Evolutionary conservation across 768 basidiomycete species (phyloP), one percentile per base, ranked within the genome.

Genomic region (Serendipita sp.): DNA sequence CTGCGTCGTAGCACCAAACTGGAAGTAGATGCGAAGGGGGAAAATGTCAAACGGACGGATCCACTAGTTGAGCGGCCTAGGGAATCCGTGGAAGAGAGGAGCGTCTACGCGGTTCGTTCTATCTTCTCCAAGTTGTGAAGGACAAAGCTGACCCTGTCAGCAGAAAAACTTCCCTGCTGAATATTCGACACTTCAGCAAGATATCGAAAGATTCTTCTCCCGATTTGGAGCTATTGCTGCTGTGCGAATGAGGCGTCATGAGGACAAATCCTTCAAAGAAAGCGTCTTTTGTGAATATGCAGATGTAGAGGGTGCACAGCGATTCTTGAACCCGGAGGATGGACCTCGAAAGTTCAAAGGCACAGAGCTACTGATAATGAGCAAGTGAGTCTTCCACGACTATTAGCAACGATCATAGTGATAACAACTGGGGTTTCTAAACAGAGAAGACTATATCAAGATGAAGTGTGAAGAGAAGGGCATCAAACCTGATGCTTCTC

Each of bases 381-480:
- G 87, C 68, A 98, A 98, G 88, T 91, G 69, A 65, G 83, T 74
- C 3, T 16, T 58, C 23, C 23, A 38, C 45, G 1, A 46, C 44
- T 3, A 8, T 13, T 41, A 44, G 16, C 56, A 16, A 18, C 18
- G 58, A 66, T 44, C 41, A 48, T 44, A 7, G 15, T 36, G 18
- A 36, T 4, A 8, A 16, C 18, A 23, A 15, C 28, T 11, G 10
- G 15, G 13, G 28, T 56, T 23, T 44, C 11, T 35, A 15, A 51
- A 35, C 67, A 91, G 89, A 71, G 85, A 85, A 68, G 88, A 78
- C 5, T 96, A 96, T 73, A 91, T 91, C 70, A 84, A 91, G 68
- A 93, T 93, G 92, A 97, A 96, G 76, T 88, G 93, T 74, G 86
- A 90, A 73, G 90, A 95, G 75, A 93, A 96, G 74, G 91, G 91